phyloP scores from a whole-genome alignment of 371 early-diverging fungal species.

The Circinella umbellata region DNA sequence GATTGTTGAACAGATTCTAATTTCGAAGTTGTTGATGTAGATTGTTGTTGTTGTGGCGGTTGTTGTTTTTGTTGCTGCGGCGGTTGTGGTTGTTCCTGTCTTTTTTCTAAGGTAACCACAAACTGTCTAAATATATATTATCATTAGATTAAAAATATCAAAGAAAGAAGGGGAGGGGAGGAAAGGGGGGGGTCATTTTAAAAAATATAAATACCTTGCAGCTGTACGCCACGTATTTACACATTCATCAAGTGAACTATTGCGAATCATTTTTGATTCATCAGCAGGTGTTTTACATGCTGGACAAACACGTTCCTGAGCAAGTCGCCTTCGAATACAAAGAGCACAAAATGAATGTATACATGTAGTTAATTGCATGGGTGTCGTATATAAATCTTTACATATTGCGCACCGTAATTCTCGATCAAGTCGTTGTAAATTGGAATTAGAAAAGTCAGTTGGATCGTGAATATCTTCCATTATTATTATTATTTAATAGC shows the following conservation, averaged over 20 bases:
- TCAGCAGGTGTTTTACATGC: conserved; percentile 50
- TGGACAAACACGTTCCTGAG: conserved; percentile 56
- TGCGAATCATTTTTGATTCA: conserved; percentile 41
- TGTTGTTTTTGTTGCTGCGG: not conserved
- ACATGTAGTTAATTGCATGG: conserved; percentile 60
- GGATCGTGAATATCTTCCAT: conserved; percentile 29
- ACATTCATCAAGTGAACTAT: conserved; percentile 44
- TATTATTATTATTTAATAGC: not conserved
- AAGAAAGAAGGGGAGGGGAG: too few species aligned
- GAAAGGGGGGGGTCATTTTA: too few species aligned
- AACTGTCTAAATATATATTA: not conserved
- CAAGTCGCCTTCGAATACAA: conserved; percentile 63
- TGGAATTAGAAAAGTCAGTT: conserved; percentile 19
- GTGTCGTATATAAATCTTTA: conserved; percentile 61
- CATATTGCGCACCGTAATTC: conserved; percentile 71
- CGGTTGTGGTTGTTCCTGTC: not conserved
- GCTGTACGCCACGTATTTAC: conserved; percentile 21
- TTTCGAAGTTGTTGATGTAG: not conserved
- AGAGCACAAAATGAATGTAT: conserved; percentile 71
- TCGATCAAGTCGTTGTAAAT: conserved; percentile 58
- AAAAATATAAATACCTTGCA: conserved; percentile 8
- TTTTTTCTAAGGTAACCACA: not conserved
- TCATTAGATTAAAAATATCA: not conserved
- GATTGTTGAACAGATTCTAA: not conserved
- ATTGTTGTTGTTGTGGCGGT: not conserved